These are phyloP conservation scores for Zasmidium citrigriseum DNA, from an alignment of 2,329 filamentous ascomycete genomes.

Conservation along the genomic window DNA sequence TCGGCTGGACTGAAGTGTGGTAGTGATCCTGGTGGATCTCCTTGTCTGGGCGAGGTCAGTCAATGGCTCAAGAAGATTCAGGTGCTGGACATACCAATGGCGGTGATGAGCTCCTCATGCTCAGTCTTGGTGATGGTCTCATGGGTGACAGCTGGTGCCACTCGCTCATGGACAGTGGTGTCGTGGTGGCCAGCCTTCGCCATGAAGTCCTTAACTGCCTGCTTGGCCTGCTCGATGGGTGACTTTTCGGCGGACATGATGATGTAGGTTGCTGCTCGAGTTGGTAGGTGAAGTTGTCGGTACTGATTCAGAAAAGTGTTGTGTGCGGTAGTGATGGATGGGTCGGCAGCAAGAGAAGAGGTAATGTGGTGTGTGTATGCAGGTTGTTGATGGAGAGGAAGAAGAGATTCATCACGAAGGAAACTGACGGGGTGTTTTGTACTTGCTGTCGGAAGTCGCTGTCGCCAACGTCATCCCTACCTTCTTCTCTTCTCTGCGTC, in stretches of 20 bases:
- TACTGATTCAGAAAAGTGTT: background rate
- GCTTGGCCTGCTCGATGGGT: constrained; percentile 66
- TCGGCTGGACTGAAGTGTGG: constrained; percentile 68
- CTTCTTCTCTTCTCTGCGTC: background rate
- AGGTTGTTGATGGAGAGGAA: background rate
- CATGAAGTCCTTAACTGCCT: constrained; percentile 62
- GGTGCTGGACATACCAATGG: background rate
- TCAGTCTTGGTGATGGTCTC: constrained; percentile 39
- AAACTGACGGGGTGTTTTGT: background rate
- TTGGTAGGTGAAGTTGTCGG: background rate
- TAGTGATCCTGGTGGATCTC: constrained; percentile 74
- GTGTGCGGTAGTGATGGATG: background rate
- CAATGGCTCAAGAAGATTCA: background rate
- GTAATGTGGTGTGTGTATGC: background rate
- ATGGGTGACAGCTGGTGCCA: constrained; percentile 58
- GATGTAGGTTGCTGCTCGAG: constrained; percentile 10
- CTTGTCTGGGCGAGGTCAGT: constrained; percentile 50
- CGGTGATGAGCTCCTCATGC: constrained; percentile 49
- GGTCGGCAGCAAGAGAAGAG: background rate
- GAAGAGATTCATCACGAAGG: background rate
- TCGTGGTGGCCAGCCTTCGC: constrained; percentile 63
- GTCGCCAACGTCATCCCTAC: background rate
- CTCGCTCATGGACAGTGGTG: constrained; percentile 68
- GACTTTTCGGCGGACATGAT: constrained; percentile 13
- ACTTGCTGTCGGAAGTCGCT: background rate